Evolutionary conservation across 2,329 filamentous ascomycete species (phyloP).

Genomic region (Ustilaginoidea virens): DNA sequence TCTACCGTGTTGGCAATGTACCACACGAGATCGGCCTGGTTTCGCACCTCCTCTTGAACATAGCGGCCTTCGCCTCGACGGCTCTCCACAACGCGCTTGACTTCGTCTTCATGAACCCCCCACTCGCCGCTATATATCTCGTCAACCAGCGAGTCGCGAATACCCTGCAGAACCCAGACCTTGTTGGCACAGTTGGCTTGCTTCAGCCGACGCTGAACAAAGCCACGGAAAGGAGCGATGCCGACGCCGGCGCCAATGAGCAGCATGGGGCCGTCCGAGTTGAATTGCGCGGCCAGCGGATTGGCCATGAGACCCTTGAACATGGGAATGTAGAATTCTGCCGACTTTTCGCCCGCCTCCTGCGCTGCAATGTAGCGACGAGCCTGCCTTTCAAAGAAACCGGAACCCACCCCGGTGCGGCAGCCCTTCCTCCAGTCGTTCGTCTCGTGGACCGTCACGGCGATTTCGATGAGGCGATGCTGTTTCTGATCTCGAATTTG

Average conservation of each 20-base stretch:
- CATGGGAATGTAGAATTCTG: conserved; percentile 73
- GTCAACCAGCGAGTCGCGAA: conserved; percentile 86
- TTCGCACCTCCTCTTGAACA: conserved; percentile 85
- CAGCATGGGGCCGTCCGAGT: conserved; percentile 90
- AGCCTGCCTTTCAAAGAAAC: conserved; percentile 82
- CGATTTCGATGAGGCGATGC: conserved; percentile 80
- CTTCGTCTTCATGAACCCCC: conserved; percentile 79
- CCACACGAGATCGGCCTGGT: conserved; percentile 95
- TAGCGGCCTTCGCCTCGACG: conserved; percentile 70
- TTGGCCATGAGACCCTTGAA: conserved; percentile 98
- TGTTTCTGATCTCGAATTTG: conserved; percentile 51
- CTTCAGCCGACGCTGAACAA: conserved; percentile 85
- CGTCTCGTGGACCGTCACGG: conserved; percentile 87
- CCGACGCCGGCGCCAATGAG: conserved; percentile 93
- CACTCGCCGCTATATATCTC: conserved; percentile 96
- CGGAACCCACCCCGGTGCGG: conserved; percentile 78
- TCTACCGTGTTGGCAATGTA: conserved; percentile 95
- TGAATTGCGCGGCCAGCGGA: conserved; percentile 80
- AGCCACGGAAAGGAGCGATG: conserved; percentile 93
- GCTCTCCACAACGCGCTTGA: conserved; percentile 68
- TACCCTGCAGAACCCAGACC: conserved; percentile 89
- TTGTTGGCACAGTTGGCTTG: conserved; percentile 96
- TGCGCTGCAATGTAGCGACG: conserved; percentile 55
- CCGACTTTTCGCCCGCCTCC: conserved; percentile 36
- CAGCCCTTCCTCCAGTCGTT: conserved; percentile 57